These are phyloP conservation scores for Wickerhamiella parazyma DNA, from an alignment of 805 yeast genomes.

Conservation along the genomic window DNA sequence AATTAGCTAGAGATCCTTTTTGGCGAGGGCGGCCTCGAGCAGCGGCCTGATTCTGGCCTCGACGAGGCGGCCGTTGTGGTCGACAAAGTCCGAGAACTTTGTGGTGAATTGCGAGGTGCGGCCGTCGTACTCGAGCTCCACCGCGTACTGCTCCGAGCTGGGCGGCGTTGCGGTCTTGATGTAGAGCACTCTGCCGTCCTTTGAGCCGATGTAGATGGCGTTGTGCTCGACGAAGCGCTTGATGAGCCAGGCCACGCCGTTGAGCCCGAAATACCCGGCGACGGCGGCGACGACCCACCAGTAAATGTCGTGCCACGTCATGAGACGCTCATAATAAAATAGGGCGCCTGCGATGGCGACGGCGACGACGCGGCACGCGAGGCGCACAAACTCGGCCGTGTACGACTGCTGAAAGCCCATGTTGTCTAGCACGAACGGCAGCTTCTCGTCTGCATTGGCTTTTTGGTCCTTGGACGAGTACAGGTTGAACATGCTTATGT, in stretches of 20 bases:
- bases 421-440: slow-evolving; percentile 14
- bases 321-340: slow-evolving; percentile 5
- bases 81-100: slow-evolving; percentile 7
- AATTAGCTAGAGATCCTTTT: neutral
- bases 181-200: slow-evolving; percentile 4
- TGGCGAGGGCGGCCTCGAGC: neutral
- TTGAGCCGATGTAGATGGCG: slow-evolving; percentile 6
- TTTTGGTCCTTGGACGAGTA: slow-evolving; percentile 16
- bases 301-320: slow-evolving; percentile 6
- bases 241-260: slow-evolving; percentile 4
- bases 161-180: neutral
- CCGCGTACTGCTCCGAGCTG: neutral
- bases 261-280: slow-evolving; percentile 3
- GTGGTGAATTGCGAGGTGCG: neutral
- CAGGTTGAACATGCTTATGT: slow-evolving; percentile 10
- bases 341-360: slow-evolving; percentile 7
- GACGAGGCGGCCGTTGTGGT: slow-evolving; percentile 6
- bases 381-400: slow-evolving; percentile 12
- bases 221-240: slow-evolving; percentile 5
- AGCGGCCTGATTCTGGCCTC: neutral
- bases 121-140: neutral
- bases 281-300: slow-evolving; percentile 4
- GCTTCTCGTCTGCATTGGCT: slow-evolving; percentile 15
- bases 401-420: slow-evolving; percentile 17
- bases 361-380: slow-evolving; percentile 1